Evolutionary conservation across 148 eudicot genomes (phyloP), one percentile per base, ranked within the genome.

Genomic region (Beta vulgaris): DNA sequence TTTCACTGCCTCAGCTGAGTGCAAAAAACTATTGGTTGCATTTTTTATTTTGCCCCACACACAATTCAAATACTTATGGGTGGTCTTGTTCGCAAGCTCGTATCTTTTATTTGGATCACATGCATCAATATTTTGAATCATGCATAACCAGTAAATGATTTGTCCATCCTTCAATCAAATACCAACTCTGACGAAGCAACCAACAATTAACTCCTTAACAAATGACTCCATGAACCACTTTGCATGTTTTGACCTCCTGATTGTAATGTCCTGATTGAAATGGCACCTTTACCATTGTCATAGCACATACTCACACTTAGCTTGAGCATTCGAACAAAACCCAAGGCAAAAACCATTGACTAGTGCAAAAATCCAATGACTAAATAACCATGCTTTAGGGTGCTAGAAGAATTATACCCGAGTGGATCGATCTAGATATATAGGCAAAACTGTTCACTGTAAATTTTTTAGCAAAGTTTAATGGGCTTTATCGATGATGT

Each of bases 181-280:
- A 43, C 98, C 98, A 70, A 93, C 93, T 87, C 98, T 88, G 61
- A 93, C 95, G 81, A 93, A 93, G 79, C 98, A 91, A 26, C 98
- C 98, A 21, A 90, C 89, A 72, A 90, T 91, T 73, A 93, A 75
- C 32, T 91, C 93, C 28, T 93, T 97, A 72, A 93, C 91, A 76
- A 93, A 93, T 32, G 97, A 97, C 74, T 93, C 98, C 98, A 93
- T 90, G 65, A 88, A 89, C 98, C 95, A 91, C 80, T 91, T 93
- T 61, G 92, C 91, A 69, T 91, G 74, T 76, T 86, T 91, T 6
- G 93, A 88, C 81, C 98, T 83, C 34, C 86, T 80, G 54, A 93
- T 85, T 15, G 96, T 87, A 54, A 89, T 87, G 46, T 59, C 84
- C 77, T 71, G n/a, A n/a, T n/a, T n/a, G n/a, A n/a, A n/a, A n/a